Evolutionary conservation across 1,284 basidiomycete species (phyloP).

Genomic region (Moesziomyces sp.): DNA sequence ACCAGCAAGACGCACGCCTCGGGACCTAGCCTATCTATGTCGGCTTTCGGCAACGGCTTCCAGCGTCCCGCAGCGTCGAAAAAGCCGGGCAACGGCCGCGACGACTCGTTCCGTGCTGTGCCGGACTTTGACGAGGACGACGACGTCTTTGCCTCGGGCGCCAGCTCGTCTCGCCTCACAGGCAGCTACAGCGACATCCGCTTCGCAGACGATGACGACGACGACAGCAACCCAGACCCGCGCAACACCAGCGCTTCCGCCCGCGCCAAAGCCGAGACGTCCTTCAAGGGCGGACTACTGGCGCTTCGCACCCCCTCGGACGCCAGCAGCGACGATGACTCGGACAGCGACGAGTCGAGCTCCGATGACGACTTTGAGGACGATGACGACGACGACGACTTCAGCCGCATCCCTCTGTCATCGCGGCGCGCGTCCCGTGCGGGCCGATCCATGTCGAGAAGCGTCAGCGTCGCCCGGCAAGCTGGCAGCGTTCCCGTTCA

Average conservation of each 20-base stretch:
- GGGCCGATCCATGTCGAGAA: constrained; percentile 32
- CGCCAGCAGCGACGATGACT: constrained; percentile 28
- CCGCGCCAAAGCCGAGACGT: constrained; percentile 13
- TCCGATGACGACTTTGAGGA: constrained; percentile 34
- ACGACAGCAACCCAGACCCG: constrained; percentile 60
- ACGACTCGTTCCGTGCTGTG: constrained; percentile 40
- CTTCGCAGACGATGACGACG: constrained; percentile 72
- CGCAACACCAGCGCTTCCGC: constrained; percentile 10
- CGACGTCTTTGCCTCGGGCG: constrained; percentile 58
- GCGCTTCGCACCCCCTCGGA: constrained; percentile 41
- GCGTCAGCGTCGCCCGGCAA: constrained; percentile 20
- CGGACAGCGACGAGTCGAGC: constrained; percentile 19
- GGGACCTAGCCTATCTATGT: constrained; percentile 40
- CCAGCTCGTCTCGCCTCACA: constrained; percentile 71
- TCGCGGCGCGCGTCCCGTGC: constrained; percentile 37
- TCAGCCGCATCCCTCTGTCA: constrained; percentile 41
- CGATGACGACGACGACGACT: constrained; percentile 38
- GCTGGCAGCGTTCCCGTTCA: constrained; percentile 67
- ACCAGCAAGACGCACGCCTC: constrained; percentile 49
- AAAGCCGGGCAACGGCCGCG: constrained; percentile 9
- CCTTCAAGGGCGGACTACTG: constrained; percentile 20
- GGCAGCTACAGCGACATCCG: constrained; percentile 70
- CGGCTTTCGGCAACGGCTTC: constrained; percentile 37
- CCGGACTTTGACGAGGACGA: constrained; percentile 60
- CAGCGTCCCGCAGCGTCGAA: constrained; percentile 14